Evolutionary conservation across 371 early-diverging fungal species (phyloP), one percentile per base, ranked within the genome.

Genomic region (Mortierella sp.): DNA sequence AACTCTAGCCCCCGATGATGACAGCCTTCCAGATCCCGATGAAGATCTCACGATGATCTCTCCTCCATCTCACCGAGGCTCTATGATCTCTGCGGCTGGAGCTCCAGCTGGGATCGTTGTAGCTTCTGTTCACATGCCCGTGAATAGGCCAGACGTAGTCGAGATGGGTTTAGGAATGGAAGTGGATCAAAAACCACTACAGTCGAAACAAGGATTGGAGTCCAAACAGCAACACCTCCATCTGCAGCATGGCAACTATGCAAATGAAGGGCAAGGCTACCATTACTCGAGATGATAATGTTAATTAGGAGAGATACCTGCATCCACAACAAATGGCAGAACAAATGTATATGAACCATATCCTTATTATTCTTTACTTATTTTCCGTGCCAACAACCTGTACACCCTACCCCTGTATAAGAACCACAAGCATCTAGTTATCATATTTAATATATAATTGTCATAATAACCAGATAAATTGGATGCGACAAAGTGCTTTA

Each of bases 1-100:
- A 10, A 74, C 68, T 5, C 31, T 75, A 47, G 61, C 57, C 6
- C 63, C 64, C 2, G 75, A 75, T 28, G 75, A 75, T 17, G 75
- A 75, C n/a, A 65, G 65, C 23, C 45, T 69, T 32, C 70, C 70
- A 26, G 75, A 75, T 55, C 12, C 32, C 28, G 68, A 67, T 23
- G 74, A 67, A 15, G 75, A 75, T 15, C 51, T 66, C 47, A 35
- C 53, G 1, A 53, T 57, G n/a, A 61, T 68, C 2, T 58, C 61
- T 0, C 75, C 75, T 22, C 69, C 63, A 10, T 49, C 64, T 31
- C 67, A 62, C 9, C 60, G 61, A 28, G 45, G 54, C 15, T 60
- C 62, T 5, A n/a, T 57, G 58, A 35, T 57, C 22, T 57, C 58
- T 31, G 9, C 58, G 17, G 53, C 53, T 9, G 22, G 22, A n/a